Evolutionary conservation across 805 yeast genomes (phyloP).

Genomic region (Cyberlindnera bimundalis): DNA sequence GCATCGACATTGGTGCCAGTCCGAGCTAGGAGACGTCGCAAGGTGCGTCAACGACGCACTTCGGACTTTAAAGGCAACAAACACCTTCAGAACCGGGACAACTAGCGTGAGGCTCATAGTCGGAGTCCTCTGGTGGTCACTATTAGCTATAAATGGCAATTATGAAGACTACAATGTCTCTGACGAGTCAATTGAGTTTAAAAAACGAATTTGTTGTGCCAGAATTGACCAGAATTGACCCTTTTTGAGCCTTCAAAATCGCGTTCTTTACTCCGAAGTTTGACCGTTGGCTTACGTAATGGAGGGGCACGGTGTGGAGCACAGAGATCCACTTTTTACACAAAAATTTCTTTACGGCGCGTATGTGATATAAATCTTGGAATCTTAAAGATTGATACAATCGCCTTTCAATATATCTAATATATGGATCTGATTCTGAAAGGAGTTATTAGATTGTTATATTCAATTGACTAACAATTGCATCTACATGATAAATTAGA

Average conservation of each 20-base stretch:
- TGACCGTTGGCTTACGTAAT: slow-evolving; percentile 11
- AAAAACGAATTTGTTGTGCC: background rate
- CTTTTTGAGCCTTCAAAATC: background rate
- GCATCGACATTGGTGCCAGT: background rate
- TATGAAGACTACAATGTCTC: too few species aligned
- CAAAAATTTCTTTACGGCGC: background rate
- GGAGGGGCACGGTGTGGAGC: slow-evolving; percentile 22
- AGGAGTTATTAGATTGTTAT: too few species aligned
- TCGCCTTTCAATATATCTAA: too few species aligned
- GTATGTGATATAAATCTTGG: too few species aligned
- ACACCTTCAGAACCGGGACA: slow-evolving; percentile 5
- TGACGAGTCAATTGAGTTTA: background rate
- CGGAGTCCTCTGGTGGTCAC: slow-evolving; percentile 7
- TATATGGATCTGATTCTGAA: too few species aligned
- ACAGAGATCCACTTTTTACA: slow-evolving; percentile 5
- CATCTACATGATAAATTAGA: too few species aligned
- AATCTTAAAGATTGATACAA: too few species aligned
- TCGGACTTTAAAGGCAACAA: slow-evolving; percentile 13
- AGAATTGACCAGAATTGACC: background rate
- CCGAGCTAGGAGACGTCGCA: background rate
- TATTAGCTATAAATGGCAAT: too few species aligned
- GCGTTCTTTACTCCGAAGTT: slow-evolving; percentile 11
- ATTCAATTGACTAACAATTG: too few species aligned
- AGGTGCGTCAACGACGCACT: slow-evolving; percentile 11
- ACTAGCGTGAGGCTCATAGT: background rate